Evolutionary conservation across 2,329 filamentous ascomycete species (phyloP), one percentile per base, ranked within the genome.

Genomic region (Calonectria henricotiae): DNA sequence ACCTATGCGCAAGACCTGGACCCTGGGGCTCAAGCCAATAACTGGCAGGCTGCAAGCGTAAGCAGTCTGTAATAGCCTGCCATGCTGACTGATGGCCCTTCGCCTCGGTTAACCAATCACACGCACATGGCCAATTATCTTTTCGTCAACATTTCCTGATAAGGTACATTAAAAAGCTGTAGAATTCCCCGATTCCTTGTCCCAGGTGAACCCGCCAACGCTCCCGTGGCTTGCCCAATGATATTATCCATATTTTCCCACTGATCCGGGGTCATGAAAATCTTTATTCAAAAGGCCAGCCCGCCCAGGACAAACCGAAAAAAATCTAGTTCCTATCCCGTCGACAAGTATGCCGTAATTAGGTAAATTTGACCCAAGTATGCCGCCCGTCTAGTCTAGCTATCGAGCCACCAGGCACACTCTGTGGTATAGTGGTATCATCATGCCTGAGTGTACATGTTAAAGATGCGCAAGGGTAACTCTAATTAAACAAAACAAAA

Each of bases 401-500:
- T 65, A 65, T 68, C 30, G 54, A 60, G 65, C 49, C 30, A 35
- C 58, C 62, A 58, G 35, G 60, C 67, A 25, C 60, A 60, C 44
- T 35, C 30, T 71, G 68, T 72, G 63, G 67, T 72, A 72, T 69
- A 73, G 71, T 76, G 76, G 76, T 79, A 79, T 79, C 77, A 75
- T 76, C 62, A 69, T 62, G 62, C 35, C 49, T 65, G 55, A 63
- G 71, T 71, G 63, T 70, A 71, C 62, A 73, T 61, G 74, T 67
- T 69, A 70, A 69, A 69, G 20, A 76, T 65, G 73, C 68, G 60
- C 70, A 74, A 30, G 51, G 54, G 35, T 72, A 69, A 51, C 49
- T 65, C 54, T 43, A 65, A 72, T 47, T 43, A 58, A 75, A 74
- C 64, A 15, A 30, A 5, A 62, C 63, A 54, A 58, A 54, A 69